Conservation (phyloP, 345 rosid species). For the Moricandia arvensis region DNA sequence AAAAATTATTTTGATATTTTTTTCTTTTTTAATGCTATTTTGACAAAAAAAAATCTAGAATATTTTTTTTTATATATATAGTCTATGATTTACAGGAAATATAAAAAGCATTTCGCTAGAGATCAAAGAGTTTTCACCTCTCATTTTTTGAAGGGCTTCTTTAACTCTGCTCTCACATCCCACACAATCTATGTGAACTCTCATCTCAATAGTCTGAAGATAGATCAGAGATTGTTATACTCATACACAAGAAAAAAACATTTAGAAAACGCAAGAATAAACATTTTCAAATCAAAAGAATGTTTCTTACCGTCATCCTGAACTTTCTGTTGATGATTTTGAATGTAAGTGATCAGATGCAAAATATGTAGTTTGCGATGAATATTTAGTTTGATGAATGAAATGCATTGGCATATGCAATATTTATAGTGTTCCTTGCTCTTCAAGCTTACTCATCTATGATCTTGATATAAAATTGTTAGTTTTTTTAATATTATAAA, state of each 20-base stretch:
- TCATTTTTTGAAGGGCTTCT: constrained; percentile 55
- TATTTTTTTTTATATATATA: no score
- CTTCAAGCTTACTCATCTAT: constrained; percentile 3
- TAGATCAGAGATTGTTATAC: background rate
- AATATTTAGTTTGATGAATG: constrained; percentile 22
- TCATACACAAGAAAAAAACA: background rate
- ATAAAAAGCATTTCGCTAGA: background rate
- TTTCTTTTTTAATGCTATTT: no score
- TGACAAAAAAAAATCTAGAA: no score
- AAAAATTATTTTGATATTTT: no score
- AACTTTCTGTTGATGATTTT: constrained; percentile 16
- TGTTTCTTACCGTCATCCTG: constrained; percentile 35
- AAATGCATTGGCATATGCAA: background rate
- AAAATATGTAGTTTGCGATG: constrained; percentile 12
- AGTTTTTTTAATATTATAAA: background rate
- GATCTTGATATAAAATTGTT: background rate
- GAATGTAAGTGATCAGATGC: constrained; percentile 6
- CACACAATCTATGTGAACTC: constrained; percentile 84
- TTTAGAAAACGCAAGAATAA: background rate
- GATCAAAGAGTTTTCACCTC: constrained; percentile 47
- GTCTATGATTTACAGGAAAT: background rate
- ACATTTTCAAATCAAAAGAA: background rate
- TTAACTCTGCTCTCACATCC: constrained; percentile 79
- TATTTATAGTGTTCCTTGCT: constrained; percentile 29
- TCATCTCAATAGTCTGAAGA: constrained; percentile 68